phyloP scores from a whole-genome alignment of 2,329 filamentous ascomycete genomes.

The Parascedosporium putredinis region DNA sequence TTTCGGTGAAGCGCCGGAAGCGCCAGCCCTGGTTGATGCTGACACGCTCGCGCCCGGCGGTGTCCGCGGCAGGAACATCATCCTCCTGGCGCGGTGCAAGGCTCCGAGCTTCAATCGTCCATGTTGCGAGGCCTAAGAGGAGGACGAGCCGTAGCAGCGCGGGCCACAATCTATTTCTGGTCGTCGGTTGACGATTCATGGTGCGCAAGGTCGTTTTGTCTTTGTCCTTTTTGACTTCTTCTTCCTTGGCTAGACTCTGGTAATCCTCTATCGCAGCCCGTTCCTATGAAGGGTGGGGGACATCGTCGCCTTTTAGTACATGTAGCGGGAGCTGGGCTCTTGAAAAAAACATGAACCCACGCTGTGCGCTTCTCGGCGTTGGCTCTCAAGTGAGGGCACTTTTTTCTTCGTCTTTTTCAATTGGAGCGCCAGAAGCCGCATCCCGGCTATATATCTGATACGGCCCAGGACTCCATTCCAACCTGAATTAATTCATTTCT shows the following conservation, averaged over 20 bases:
- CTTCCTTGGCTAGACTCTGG: no score
- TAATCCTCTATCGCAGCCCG: no score
- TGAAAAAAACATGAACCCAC: neutral
- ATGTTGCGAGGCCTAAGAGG: neutral
- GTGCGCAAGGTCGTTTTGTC: no score
- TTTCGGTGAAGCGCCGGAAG: constrained; percentile 24
- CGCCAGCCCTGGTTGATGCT: constrained; percentile 26
- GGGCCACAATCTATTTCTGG: no score
- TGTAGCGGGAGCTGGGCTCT: no score
- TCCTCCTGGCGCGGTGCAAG: neutral
- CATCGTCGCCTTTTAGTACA: no score
- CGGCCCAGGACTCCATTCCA: neutral
- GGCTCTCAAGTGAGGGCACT: neutral
- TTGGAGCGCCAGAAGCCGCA: neutral
- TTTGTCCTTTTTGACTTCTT: no score
- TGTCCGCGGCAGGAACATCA: neutral
- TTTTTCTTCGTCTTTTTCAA: neutral
- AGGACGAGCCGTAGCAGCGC: neutral
- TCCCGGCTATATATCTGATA: constrained; percentile 3
- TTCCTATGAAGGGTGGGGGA: no score
- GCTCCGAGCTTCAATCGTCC: neutral
- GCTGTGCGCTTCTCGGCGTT: no score
- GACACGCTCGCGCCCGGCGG: constrained; percentile 16
- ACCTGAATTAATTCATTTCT: neutral
- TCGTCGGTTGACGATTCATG: no score